Evolutionary conservation across 106 monocot species (phyloP).

Genomic region (Cymbidium sinense): DNA sequence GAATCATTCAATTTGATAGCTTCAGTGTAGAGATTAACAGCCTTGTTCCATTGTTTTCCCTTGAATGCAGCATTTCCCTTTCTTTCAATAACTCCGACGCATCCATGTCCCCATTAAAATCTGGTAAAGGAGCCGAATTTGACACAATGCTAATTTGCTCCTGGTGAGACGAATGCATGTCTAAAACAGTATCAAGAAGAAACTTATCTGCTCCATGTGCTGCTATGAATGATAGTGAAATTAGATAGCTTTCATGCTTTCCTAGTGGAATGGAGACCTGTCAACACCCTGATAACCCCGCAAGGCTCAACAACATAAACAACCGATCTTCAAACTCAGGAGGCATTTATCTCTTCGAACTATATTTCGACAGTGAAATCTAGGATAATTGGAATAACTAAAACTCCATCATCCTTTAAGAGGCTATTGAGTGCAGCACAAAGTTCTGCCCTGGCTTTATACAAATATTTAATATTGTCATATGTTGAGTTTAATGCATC

Average conservation of each 20-base stretch:
- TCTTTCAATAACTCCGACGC: slow-evolving; percentile 81
- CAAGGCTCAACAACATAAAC: slow-evolving; percentile 62
- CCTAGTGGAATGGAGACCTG: slow-evolving; percentile 82
- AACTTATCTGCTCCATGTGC: slow-evolving; percentile 90
- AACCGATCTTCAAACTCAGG: slow-evolving; percentile 52
- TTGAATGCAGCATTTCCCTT: slow-evolving; percentile 98
- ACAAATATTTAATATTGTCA: slow-evolving; percentile 72
- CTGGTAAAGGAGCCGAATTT: slow-evolving; percentile 35
- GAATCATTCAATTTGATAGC: slow-evolving; percentile 78
- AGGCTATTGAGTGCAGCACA: slow-evolving; percentile 72
- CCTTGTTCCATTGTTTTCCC: slow-evolving; percentile 85
- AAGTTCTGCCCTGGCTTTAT: slow-evolving; percentile 74
- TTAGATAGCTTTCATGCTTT: slow-evolving; percentile 53
- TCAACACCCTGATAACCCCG: slow-evolving; percentile 90
- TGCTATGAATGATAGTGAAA: slow-evolving; percentile 80
- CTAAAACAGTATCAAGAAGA: slow-evolving; percentile 83
- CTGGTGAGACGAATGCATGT: slow-evolving; percentile 67
- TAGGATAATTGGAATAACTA: slow-evolving; percentile 72
- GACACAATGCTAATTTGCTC: slow-evolving; percentile 69
- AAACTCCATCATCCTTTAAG: slow-evolving; percentile 86
- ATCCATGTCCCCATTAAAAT: slow-evolving; percentile 66
- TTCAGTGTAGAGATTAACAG: slow-evolving; percentile 76
- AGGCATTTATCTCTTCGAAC: slow-evolving; percentile 46
- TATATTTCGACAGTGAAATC: slow-evolving; percentile 47
- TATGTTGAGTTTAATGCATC: slow-evolving; percentile 49